These are phyloP conservation scores for Cutaneotrichosporon dermatis DNA, from an alignment of 1,284 basidiomycete genomes.

Conservation along the genomic window DNA sequence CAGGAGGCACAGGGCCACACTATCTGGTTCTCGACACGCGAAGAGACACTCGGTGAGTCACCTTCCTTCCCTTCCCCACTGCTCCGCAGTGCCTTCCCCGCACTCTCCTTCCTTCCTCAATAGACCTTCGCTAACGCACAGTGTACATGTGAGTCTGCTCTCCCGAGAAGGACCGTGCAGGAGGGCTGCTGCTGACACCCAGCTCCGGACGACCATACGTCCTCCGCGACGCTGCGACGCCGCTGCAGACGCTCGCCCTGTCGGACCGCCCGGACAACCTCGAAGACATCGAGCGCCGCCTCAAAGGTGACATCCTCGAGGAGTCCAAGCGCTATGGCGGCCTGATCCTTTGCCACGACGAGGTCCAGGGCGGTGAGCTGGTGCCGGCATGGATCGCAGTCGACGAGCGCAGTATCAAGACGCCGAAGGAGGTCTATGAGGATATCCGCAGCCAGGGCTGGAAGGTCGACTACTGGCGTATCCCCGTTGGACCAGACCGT, in stretches of 20 bases:
- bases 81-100: too few species aligned
- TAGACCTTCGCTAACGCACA: conserved; percentile 11
- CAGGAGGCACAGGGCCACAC: conserved; percentile 35
- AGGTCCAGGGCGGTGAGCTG: conserved; percentile 72
- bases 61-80: neutral
- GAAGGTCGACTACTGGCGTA: conserved; percentile 80
- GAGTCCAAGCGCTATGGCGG: conserved; percentile 85
- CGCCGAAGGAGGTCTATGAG: conserved; percentile 81
- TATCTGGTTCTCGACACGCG: conserved; percentile 55
- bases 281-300: conserved; percentile 85
- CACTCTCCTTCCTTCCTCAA: too few species aligned
- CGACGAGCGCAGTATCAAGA: conserved; percentile 76
- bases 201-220: conserved; percentile 94
- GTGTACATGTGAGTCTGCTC: conserved; percentile 49
- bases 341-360: conserved; percentile 80
- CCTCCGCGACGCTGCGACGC: conserved; percentile 83
- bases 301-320: conserved; percentile 89
- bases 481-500: conserved; percentile 86
- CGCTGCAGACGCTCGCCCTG: conserved; percentile 71
- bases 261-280: conserved; percentile 92
- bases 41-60: conserved; percentile 49
- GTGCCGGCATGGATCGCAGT: conserved; percentile 93
- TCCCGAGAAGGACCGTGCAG: conserved; percentile 37
- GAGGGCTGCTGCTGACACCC: conserved; percentile 49
- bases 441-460: conserved; percentile 75